A percentile compares a stretch with the other conserved stretches of the same genome.
These are phyloP conservation scores for Brassica incana DNA, from an alignment of 345 rosid genomes.

Conservation along the genomic window DNA sequence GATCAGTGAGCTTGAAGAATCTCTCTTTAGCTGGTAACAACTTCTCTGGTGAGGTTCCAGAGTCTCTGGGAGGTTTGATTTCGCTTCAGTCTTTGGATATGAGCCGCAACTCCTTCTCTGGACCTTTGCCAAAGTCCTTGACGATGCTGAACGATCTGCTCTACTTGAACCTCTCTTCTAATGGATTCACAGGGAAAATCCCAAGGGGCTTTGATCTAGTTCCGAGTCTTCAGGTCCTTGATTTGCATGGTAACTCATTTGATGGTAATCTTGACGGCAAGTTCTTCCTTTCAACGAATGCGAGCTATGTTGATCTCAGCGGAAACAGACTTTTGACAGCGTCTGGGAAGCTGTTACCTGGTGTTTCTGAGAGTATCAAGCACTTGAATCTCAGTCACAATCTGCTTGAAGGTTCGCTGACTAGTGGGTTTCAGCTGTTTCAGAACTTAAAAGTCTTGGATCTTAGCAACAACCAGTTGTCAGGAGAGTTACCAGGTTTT, in stretches of 20 bases:
- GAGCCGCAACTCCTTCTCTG: slow-evolving; percentile 82
- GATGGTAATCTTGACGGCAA: slow-evolving; percentile 74
- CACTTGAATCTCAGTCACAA: slow-evolving; percentile 81
- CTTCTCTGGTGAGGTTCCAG: slow-evolving; percentile 78
- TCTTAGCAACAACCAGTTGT: slow-evolving; percentile 82
- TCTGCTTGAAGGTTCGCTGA: slow-evolving; percentile 78
- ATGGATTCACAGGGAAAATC: slow-evolving; percentile 58
- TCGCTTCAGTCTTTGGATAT: slow-evolving; percentile 82
- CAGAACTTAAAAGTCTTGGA: slow-evolving; percentile 76
- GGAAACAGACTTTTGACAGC: slow-evolving; percentile 60
- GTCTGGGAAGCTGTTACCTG: slow-evolving; percentile 68
- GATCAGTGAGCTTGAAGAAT: slow-evolving; percentile 61
- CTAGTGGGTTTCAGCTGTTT: slow-evolving; percentile 67
- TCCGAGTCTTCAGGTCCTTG: slow-evolving; percentile 70
- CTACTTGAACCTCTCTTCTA: slow-evolving; percentile 72
- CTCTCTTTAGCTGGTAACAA: slow-evolving; percentile 86
- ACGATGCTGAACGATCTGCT: slow-evolving; percentile 60
- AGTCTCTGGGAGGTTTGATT: slow-evolving; percentile 61
- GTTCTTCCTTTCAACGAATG: slow-evolving; percentile 84
- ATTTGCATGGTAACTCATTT: slow-evolving; percentile 73
- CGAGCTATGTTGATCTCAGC: slow-evolving; percentile 78
- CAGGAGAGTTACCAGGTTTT: slow-evolving; percentile 95
- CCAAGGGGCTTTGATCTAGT: slow-evolving; percentile 78
- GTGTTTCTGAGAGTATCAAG: slow-evolving; percentile 76
- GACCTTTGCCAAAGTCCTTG: slow-evolving; percentile 61